Evolutionary conservation across 345 rosid genomes (phyloP).

Genomic region (Aquilaria sinensis): DNA sequence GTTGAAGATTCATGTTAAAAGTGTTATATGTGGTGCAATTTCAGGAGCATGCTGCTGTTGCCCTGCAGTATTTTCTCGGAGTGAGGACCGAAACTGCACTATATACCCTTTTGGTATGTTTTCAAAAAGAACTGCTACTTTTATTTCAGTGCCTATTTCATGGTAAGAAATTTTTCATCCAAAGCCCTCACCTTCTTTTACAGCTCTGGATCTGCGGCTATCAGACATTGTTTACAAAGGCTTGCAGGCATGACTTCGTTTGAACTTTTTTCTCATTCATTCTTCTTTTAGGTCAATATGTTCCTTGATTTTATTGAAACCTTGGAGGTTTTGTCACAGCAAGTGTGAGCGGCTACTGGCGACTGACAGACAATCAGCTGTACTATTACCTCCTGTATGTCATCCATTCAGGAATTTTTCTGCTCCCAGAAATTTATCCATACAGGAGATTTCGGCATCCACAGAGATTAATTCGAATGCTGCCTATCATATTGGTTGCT

Average conservation of each 20-base stretch:
- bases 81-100: slow-evolving; percentile 49
- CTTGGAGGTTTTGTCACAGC: slow-evolving; percentile 30
- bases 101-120: slow-evolving; percentile 60
- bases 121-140: slow-evolving; percentile 5
- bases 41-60: slow-evolving; percentile 79
- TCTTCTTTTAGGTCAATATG: neutral
- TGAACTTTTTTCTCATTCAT: slow-evolving; percentile 4
- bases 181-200: slow-evolving; percentile 12
- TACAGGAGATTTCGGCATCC: slow-evolving; percentile 15
- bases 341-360: slow-evolving; percentile 66
- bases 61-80: slow-evolving; percentile 72
- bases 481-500: slow-evolving; percentile 58
- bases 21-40: slow-evolving; percentile 13
- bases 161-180: slow-evolving; percentile 6
- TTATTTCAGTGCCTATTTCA: slow-evolving; percentile 9
- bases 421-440: slow-evolving; percentile 12
- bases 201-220: slow-evolving; percentile 88
- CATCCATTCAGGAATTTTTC: slow-evolving; percentile 36
- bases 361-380: slow-evolving; percentile 58
- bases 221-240: slow-evolving; percentile 59
- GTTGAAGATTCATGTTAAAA: slow-evolving; percentile 11
- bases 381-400: slow-evolving; percentile 51
- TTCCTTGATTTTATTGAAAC: slow-evolving; percentile 2
- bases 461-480: slow-evolving; percentile 26
- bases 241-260: slow-evolving; percentile 49